A percentile compares a stretch with the other conserved stretches of the same genome.
These are phyloP conservation scores for Cercospora canescens DNA, from an alignment of 2,329 filamentous ascomycete species.

Conservation along the genomic window DNA sequence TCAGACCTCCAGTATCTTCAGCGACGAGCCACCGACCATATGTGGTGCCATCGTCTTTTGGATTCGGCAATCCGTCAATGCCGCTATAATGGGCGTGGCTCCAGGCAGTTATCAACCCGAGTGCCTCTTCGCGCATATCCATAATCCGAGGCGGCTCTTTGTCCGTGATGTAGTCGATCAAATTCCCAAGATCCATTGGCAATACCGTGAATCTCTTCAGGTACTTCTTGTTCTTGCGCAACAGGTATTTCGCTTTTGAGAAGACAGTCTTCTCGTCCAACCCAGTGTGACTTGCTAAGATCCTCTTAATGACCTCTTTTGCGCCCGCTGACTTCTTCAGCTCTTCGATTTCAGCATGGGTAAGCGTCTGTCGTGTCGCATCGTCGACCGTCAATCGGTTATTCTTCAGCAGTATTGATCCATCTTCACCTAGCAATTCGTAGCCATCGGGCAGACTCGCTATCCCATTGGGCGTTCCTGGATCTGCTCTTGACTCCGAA, in stretches of 20 bases:
- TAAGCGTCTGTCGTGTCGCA: slow-evolving; percentile 70
- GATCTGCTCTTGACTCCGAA: slow-evolving; percentile 33
- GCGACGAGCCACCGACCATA: slow-evolving; percentile 75
- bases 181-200: slow-evolving; percentile 74
- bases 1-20: slow-evolving; percentile 81
- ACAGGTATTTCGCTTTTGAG: slow-evolving; percentile 91
- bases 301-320: slow-evolving; percentile 87
- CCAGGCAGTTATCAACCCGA: slow-evolving; percentile 83
- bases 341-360: slow-evolving; percentile 69
- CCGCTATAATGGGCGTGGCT: slow-evolving; percentile 80
- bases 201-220: slow-evolving; percentile 82
- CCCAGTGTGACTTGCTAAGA: slow-evolving; percentile 83
- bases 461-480: slow-evolving; percentile 26
- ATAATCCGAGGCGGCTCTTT: slow-evolving; percentile 78
- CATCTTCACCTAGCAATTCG: slow-evolving; percentile 51
- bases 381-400: slow-evolving; percentile 66
- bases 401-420: slow-evolving; percentile 56
- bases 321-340: slow-evolving; percentile 72
- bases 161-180: slow-evolving; percentile 77
- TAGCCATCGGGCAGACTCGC: slow-evolving; percentile 38
- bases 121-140: slow-evolving; percentile 81
- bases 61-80: slow-evolving; percentile 27
- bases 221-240: slow-evolving; percentile 93
- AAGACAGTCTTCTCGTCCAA: slow-evolving; percentile 94
- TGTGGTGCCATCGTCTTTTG: slow-evolving; percentile 29